Conservation (phyloP, 2,329 filamentous ascomycete genomes). For the Cordyceps tenuipes region DNA sequence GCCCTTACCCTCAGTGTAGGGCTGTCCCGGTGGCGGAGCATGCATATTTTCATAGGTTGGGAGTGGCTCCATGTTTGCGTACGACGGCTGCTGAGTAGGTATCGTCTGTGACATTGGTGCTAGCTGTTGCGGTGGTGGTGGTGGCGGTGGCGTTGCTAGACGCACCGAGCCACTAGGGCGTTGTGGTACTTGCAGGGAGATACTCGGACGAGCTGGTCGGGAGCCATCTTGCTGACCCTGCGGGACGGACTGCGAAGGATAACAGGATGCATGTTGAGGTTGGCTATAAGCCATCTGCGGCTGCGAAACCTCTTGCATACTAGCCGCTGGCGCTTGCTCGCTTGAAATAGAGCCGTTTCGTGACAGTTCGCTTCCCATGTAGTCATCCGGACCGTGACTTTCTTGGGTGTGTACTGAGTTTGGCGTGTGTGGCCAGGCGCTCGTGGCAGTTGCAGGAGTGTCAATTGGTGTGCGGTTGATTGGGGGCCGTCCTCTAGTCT, state of each 20-base stretch:
- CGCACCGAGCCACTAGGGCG: slow-evolving; percentile 52
- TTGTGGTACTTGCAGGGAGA: slow-evolving; percentile 37
- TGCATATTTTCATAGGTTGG: slow-evolving; percentile 11
- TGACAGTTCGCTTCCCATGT: not conserved
- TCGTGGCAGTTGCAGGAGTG: slow-evolving; percentile 62
- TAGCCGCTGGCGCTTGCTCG: slow-evolving; percentile 54
- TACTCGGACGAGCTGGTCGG: slow-evolving; percentile 28
- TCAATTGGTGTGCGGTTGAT: slow-evolving; percentile 53
- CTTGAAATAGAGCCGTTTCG: slow-evolving; percentile 47
- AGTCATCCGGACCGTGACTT: not conserved
- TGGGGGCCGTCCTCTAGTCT: slow-evolving; percentile 71
- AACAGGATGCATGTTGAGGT: not conserved
- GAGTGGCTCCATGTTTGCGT: not conserved
- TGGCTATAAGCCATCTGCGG: not conserved
- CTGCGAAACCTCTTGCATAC: slow-evolving; percentile 26
- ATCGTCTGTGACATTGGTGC: not conserved
- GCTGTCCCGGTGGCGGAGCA: not conserved
- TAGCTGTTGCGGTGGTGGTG: slow-evolving; percentile 27
- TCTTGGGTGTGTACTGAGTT: not conserved
- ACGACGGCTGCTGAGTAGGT: not conserved
- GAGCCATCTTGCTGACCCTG: not conserved
- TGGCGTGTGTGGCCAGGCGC: slow-evolving; percentile 32
- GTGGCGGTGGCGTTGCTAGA: slow-evolving; percentile 50
- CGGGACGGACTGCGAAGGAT: not conserved
- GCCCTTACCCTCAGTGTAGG: not conserved